Base-by-base conservation (phyloP, 2,329 filamentous ascomycete genomes). In the Botrytis porri region DNA sequence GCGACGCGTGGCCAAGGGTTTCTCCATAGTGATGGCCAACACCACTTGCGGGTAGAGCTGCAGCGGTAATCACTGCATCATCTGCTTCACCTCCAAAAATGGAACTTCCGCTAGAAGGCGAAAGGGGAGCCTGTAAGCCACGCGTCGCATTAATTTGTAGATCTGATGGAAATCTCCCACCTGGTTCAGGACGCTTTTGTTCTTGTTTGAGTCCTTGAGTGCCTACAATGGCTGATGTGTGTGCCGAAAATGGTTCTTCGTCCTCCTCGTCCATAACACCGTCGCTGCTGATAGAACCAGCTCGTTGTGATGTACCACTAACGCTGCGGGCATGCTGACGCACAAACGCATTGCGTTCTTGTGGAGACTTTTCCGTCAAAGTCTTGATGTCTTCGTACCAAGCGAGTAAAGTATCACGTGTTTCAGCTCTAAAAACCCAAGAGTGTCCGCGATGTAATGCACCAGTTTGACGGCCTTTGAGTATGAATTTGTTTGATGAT, bases 151-250 rank as follows among this genome's bases (percentile, higher is more conserved):
- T 92, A 82, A 97, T 88, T 85, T 94, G 90, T 79, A 98, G 86
- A 86, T 98, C 95, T 84, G 93, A 97, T 84, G 95, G 95, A 85
- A 99, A 99, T 83, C 95, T 90, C 86, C 95, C 95, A 90, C 95
- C 95, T 90, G 94, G 91, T 88, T 93, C 90, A 81, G 93, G 93
- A 83, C 94, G 90, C 83, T 88, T 88, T 79, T 88, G 85, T 74
- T 88, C 86, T 79, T 86, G 84, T 76, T 83, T 86, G 75, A 84
- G 84, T 77, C 83, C 84, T 74, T 84, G 84, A 76, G 82, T 85
- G 39, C 65, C 64, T 75, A 86, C 81, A 73, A 84, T 84, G 57
- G 90, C 88, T 48, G 90, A 90, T 79, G 82, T 82, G 73, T 84
- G 83, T 32, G 85, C 85, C 61, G 87, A 85, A 78, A 90, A 90